Evolutionary conservation across 2,329 filamentous ascomycete species (phyloP), one percentile per base, ranked within the genome.

Genomic region (Huntiella bhutanensis): DNA sequence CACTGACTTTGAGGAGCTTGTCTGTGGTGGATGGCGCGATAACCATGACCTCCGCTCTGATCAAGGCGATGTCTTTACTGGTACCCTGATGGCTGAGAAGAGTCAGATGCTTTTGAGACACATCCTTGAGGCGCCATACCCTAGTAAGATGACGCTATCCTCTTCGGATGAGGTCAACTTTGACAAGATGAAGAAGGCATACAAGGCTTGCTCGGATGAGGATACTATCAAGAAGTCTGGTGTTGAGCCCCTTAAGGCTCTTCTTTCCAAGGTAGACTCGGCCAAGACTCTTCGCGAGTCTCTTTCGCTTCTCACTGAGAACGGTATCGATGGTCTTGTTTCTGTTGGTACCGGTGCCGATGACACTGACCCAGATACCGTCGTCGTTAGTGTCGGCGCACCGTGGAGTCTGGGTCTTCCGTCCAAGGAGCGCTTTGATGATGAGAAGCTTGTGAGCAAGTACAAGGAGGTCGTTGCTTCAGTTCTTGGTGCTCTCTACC

Each of bases 201-300:
- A 82, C 54, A 61, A 73, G 51, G 70, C 77, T 33, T 85, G 80
- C 55, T 69, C 80, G 58, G 66, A 83, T 53, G 70, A 78, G 55
- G 63, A 69, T 5, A 59, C 62, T 7, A 69, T 81, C 43, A 68
- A 70, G 52, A 59, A 68, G 38, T 56, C 66, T 8, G 79, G 77
- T 2, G 61, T 69, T 4, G 57, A 65, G 49, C 77, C 78, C 2
- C 57, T 85, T 36, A 57, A 66, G 13, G 57, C 68, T 4, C 58
- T 82, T 7, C 60, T 83, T n/a, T 58, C 66, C 11, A 58, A 69
- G 39, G 58, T 80, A 33, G 54, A 59, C 22, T 55, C 56, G 28
- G 38, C 52, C 5, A 52, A 54, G 5, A 48, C 55, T 36, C 51
- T 59, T 16, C 57, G 59, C 47, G 62, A 69, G n/a, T 62, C 68